Evolutionary conservation across 1,284 basidiomycete genomes (phyloP).

Genomic region (Ustilago esculenta): DNA sequence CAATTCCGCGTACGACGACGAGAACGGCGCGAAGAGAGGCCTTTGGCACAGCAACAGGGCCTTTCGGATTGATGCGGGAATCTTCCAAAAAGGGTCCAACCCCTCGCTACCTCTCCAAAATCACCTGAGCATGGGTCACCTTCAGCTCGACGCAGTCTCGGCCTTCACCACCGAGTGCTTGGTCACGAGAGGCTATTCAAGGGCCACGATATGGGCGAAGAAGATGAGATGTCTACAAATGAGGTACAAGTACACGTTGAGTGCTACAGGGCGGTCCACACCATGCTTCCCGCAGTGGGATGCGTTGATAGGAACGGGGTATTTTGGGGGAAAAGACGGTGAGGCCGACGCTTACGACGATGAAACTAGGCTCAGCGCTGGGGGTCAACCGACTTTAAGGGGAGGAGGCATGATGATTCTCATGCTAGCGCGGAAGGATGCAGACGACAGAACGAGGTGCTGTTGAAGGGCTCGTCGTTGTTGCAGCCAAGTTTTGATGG

Average conservation of each 20-base stretch:
- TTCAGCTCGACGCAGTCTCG: too few relatives aligned
- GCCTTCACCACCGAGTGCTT: too few relatives aligned
- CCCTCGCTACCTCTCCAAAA: background rate
- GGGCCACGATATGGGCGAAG: background rate
- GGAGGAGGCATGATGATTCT: background rate
- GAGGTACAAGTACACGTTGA: constrained; percentile 47
- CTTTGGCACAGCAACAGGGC: too few relatives aligned
- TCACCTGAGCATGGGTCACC: background rate
- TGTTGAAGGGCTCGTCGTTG: constrained; percentile 36
- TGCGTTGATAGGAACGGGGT: constrained; percentile 17
- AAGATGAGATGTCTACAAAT: background rate
- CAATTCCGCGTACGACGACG: too few relatives aligned
- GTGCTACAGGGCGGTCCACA: constrained; percentile 27
- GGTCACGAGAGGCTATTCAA: too few relatives aligned
- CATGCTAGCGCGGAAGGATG: background rate
- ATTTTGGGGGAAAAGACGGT: constrained; percentile 2
- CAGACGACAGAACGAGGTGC: constrained; percentile 20
- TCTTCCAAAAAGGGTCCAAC: too few relatives aligned
- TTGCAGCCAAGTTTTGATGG: constrained; percentile 9
- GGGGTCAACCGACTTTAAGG: background rate
- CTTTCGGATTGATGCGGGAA: too few relatives aligned
- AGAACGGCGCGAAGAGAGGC: too few relatives aligned
- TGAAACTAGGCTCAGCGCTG: background rate
- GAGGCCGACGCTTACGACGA: background rate
- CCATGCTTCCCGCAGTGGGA: background rate